Conservation (phyloP, 2,329 filamentous ascomycete genomes). For the Sporothrix pallida region DNA sequence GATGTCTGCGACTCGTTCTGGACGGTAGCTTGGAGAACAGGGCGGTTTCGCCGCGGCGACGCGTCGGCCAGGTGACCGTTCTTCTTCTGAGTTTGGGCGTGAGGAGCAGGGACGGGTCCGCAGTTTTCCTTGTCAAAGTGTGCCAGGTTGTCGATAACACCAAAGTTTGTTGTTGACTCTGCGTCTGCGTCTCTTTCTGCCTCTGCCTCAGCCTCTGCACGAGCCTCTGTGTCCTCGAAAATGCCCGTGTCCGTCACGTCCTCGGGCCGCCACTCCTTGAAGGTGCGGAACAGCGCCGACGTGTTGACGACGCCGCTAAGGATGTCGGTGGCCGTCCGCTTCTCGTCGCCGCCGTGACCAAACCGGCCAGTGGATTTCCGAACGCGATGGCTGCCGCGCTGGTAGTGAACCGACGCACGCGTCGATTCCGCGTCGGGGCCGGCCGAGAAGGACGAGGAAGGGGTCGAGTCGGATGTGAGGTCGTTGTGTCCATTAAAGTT, state of each 20-base stretch:
- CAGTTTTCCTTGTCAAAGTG: conserved; percentile 37
- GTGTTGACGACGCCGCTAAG: conserved; percentile 38
- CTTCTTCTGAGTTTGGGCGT: not conserved
- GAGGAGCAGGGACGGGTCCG: not conserved
- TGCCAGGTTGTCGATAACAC: conserved; percentile 32
- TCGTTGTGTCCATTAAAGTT: conserved; percentile 24
- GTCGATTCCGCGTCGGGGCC: conserved; percentile 39
- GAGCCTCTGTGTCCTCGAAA: conserved; percentile 26
- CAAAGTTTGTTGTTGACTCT: conserved; percentile 37
- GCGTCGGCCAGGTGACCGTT: conserved; percentile 9
- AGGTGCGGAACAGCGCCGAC: conserved; percentile 39
- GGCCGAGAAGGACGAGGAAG: conserved; percentile 36
- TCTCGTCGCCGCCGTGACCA: conserved; percentile 25
- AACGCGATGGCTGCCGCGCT: conserved; percentile 36
- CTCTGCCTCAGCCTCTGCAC: not conserved
- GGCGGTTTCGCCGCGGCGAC: conserved; percentile 26
- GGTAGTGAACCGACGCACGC: conserved; percentile 34
- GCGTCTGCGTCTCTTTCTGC: not conserved
- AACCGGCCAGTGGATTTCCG: conserved; percentile 37
- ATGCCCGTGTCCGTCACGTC: conserved; percentile 30
- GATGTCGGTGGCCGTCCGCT: conserved; percentile 32
- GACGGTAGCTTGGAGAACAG: conserved; percentile 37
- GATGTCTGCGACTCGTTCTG: conserved; percentile 40
- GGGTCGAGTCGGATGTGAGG: conserved; percentile 26
- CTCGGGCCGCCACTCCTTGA: conserved; percentile 38